These are phyloP conservation scores for Hypoxylon crocopeplum DNA, from an alignment of 495 filamentous ascomycete genomes.

Conservation along the genomic window DNA sequence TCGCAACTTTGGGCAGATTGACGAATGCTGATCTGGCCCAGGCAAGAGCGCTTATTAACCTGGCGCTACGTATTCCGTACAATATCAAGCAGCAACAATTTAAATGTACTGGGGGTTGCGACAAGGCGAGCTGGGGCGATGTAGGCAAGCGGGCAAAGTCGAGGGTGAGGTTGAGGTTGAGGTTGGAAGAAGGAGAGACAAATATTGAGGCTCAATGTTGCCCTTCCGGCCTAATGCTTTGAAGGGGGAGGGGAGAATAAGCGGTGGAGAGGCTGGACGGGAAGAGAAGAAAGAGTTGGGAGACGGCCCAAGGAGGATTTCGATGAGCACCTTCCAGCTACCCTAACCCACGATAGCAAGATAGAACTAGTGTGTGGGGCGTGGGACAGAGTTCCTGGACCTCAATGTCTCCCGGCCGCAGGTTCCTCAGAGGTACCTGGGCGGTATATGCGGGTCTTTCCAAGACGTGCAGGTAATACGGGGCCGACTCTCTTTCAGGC, in stretches of 20 bases:
- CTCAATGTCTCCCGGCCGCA: slow-evolving; percentile 33
- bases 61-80: too few relatives aligned
- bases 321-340: slow-evolving; percentile 41
- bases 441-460: slow-evolving; percentile 24
- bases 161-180: too few relatives aligned
- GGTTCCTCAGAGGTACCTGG: slow-evolving; percentile 34
- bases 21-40: slow-evolving; percentile 4
- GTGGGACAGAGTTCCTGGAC: slow-evolving; percentile 40
- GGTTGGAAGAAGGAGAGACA: slow-evolving; percentile 7
- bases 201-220: slow-evolving; percentile 22
- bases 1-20: slow-evolving; percentile 19
- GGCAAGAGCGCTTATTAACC: slow-evolving; percentile 26
- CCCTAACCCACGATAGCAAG: slow-evolving; percentile 45
- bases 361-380: slow-evolving; percentile 44
- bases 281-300: slow-evolving; percentile 43
- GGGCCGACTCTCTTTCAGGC: slow-evolving; percentile 22
- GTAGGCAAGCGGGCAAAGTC: not conserved
- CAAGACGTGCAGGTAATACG: slow-evolving; percentile 34
- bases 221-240: slow-evolving; percentile 12
- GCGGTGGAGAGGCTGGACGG: slow-evolving; percentile 44
- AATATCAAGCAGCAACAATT: too few relatives aligned
- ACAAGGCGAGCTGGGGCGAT: not conserved
- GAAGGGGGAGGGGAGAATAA: slow-evolving; percentile 36
- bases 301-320: slow-evolving; percentile 44
- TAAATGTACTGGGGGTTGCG: too few relatives aligned